phyloP scores from a whole-genome alignment of 2,329 filamentous ascomycete species.

The Bipolaris victoriae region DNA sequence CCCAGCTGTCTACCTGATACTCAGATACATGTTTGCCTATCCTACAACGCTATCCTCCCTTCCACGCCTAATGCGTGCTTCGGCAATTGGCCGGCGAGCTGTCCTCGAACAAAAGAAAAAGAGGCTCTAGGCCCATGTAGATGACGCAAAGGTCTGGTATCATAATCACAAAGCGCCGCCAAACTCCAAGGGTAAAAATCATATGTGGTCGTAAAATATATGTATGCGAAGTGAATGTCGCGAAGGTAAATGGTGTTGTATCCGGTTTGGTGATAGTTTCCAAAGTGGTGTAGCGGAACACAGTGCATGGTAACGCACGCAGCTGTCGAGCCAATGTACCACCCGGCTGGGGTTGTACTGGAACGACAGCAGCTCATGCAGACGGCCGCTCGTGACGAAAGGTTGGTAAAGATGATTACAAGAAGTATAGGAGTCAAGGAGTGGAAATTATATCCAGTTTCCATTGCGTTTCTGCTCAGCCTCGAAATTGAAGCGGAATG shows the following conservation, averaged over 20 bases:
- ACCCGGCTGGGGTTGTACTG: constrained; percentile 7
- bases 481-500: constrained; percentile 46
- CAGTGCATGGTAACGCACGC: constrained; percentile 17
- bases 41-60: constrained; percentile 1
- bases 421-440: not conserved
- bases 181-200: constrained; percentile 38
- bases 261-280: constrained; percentile 16
- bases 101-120: constrained; percentile 21
- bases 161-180: constrained; percentile 37
- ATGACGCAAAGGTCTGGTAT: constrained; percentile 49
- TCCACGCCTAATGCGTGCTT: constrained; percentile 1
- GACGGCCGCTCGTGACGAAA: not conserved
- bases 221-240: constrained; percentile 24
- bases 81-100: constrained; percentile 3
- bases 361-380: not conserved
- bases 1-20: constrained; percentile 1
- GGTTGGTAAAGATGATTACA: not conserved
- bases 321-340: constrained; percentile 14
- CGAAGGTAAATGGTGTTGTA: constrained; percentile 17
- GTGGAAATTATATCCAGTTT: constrained; percentile 27
- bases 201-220: constrained; percentile 37
- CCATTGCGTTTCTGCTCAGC: constrained; percentile 25
- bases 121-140: constrained; percentile 36
- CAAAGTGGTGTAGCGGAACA: constrained; percentile 17
- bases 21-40: constrained; percentile 14